Percentiles rank a stretch among this genome's conserved stretches.
These are phyloP conservation scores for Lactuca sativa DNA, from an alignment of 129 eudicot species.

Conservation along the genomic window DNA sequence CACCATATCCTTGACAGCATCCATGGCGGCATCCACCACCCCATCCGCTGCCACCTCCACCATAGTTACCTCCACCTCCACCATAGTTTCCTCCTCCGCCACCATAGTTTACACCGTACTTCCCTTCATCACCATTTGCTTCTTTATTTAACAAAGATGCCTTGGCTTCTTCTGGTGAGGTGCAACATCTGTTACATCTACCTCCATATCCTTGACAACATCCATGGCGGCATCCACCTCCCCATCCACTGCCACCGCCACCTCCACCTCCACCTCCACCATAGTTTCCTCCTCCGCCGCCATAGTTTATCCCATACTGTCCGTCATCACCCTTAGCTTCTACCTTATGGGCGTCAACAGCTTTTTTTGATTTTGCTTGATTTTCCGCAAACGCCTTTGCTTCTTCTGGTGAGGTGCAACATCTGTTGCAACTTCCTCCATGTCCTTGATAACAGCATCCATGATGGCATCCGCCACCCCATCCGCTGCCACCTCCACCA, in stretches of 20 bases:
- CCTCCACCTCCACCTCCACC: background rate
- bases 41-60: background rate
- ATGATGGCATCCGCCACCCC: background rate
- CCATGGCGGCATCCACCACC: background rate
- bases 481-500: background rate
- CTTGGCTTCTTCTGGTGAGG: background rate
- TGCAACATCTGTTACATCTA: background rate
- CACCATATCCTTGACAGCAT: background rate
- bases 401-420: background rate
- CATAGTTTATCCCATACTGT: background rate
- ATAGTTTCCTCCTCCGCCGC: background rate
- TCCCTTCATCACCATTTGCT: background rate
- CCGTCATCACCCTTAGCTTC: background rate
- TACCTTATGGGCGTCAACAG: background rate
- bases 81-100: background rate
- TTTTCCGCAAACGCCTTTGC: background rate
- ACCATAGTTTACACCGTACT: background rate
- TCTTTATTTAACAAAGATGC: background rate
- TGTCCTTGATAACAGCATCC: background rate
- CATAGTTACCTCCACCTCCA: background rate
- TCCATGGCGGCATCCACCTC: background rate
- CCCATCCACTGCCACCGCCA: background rate
- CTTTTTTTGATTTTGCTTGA: background rate
- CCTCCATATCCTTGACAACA: background rate
- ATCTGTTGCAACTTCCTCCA: background rate